phyloP scores from a whole-genome alignment of 768 basidiomycete species.

The Lentinula sp. region DNA sequence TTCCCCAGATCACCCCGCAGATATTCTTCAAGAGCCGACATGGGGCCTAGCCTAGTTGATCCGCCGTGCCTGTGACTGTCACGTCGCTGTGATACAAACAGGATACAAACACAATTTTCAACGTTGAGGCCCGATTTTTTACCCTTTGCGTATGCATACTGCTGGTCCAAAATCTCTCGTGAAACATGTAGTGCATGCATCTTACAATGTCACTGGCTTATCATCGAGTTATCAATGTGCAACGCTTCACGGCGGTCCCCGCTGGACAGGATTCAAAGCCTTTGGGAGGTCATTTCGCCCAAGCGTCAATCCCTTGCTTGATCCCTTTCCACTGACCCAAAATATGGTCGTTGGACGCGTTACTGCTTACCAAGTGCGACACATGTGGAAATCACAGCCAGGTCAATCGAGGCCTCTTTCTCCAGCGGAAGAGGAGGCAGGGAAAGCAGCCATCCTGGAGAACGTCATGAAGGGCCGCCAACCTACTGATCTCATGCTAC shows the following conservation, averaged over 20 bases:
- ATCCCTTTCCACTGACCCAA: not conserved
- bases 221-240: not conserved
- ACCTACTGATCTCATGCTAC: constrained; percentile 84
- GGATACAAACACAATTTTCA: not conserved
- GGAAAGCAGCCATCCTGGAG: constrained; percentile 71
- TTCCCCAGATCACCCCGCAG: too few relatives aligned
- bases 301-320: not conserved
- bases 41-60: too few relatives aligned
- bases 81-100: not conserved
- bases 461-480: constrained; percentile 85
- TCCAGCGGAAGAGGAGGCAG: constrained; percentile 53
- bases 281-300: not conserved
- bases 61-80: too few relatives aligned
- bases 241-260: not conserved
- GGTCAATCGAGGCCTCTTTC: not conserved
- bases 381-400: not conserved
- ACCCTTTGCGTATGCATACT: constrained; percentile 26
- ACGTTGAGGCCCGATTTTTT: not conserved
- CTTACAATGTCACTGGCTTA: not conserved
- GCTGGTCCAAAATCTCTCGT: constrained; percentile 12
- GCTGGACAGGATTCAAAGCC: not conserved
- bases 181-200: constrained; percentile 29
- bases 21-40: too few relatives aligned
- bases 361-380: not conserved
- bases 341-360: not conserved